Evolutionary conservation across 352 stramenopile genomes (phyloP).

Genomic region (Globisporangium ultimum): DNA sequence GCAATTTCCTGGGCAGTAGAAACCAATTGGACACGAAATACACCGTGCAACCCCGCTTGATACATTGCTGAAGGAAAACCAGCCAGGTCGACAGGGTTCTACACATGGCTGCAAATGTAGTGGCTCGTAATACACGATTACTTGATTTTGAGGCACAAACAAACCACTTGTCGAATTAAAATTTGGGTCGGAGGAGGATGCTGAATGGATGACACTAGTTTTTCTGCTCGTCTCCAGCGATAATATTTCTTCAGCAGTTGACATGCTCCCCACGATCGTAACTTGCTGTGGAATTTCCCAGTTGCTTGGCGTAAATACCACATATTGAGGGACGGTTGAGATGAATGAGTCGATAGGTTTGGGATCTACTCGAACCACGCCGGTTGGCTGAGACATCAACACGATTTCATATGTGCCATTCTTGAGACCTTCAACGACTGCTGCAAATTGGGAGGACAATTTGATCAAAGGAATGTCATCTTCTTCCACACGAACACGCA

Average conservation of each 20-base stretch:
- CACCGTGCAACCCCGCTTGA: constrained; percentile 32
- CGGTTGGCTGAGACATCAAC: constrained; percentile 38
- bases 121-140: constrained; percentile 58
- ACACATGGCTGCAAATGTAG: constrained; percentile 37
- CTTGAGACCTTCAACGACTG: constrained; percentile 36
- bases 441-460: constrained; percentile 42
- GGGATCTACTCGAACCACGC: constrained; percentile 31
- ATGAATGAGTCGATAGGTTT: constrained; percentile 15
- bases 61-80: constrained; percentile 42
- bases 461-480: constrained; percentile 52
- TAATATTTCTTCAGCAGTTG: neutral
- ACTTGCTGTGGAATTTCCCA: constrained; percentile 41
- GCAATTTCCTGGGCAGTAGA: constrained; percentile 49
- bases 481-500: constrained; percentile 43
- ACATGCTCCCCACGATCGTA: constrained; percentile 13
- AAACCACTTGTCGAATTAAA: constrained; percentile 26
- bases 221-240: neutral
- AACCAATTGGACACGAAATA: constrained; percentile 39
- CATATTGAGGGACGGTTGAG: constrained; percentile 12
- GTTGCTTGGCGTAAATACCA: constrained; percentile 33
- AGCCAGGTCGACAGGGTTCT: constrained; percentile 44
- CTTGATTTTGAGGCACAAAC: constrained; percentile 35
- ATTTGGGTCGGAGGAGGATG: constrained; percentile 36
- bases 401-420: constrained; percentile 55
- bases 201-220: constrained; percentile 25